Evolutionary conservation across 805 yeast species (phyloP).

Genomic region (Hermanozyma aechmeae): DNA sequence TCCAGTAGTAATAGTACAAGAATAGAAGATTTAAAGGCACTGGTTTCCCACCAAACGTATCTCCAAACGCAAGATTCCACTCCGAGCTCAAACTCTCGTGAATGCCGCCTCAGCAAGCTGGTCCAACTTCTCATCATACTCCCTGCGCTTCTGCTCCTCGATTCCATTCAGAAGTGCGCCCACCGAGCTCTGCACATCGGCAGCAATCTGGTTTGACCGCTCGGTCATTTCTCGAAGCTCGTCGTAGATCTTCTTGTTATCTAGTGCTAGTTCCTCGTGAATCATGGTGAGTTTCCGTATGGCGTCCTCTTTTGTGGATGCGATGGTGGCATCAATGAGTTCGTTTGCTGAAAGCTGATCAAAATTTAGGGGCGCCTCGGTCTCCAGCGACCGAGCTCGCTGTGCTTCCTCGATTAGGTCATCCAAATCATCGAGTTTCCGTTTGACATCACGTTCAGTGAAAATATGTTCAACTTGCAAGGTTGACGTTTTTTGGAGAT

Average conservation of each 20-base stretch:
- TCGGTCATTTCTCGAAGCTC: conserved; percentile 13
- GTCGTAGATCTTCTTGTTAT: conserved; percentile 19
- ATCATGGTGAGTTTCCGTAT: conserved; percentile 23
- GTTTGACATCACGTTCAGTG: conserved; percentile 36
- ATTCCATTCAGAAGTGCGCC: conserved; percentile 8
- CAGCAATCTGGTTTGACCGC: conserved; percentile 13
- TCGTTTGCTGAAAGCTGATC: conserved; percentile 22
- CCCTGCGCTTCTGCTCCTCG: conserved; percentile 10
- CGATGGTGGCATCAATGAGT: conserved; percentile 22
- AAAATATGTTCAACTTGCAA: conserved; percentile 49
- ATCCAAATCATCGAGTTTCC: conserved; percentile 38
- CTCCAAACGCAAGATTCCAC: no score
- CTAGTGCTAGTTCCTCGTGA: conserved; percentile 25
- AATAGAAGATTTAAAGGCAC: no score
- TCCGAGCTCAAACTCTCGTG: no score
- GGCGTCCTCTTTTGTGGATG: conserved; percentile 12
- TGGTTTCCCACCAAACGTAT: no score
- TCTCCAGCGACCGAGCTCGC: conserved; percentile 11
- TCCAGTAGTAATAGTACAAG: no score
- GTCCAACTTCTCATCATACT: conserved; percentile 12
- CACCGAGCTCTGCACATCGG: conserved; percentile 12
- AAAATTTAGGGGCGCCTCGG: conserved; percentile 14
- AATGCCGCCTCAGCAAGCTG: conserved; percentile 10
- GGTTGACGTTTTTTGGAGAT: conserved; percentile 40
- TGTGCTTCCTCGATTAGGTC: conserved; percentile 36